Conservation (phyloP, 352 stramenopile genomes). For the Pythium biforme region DNA sequence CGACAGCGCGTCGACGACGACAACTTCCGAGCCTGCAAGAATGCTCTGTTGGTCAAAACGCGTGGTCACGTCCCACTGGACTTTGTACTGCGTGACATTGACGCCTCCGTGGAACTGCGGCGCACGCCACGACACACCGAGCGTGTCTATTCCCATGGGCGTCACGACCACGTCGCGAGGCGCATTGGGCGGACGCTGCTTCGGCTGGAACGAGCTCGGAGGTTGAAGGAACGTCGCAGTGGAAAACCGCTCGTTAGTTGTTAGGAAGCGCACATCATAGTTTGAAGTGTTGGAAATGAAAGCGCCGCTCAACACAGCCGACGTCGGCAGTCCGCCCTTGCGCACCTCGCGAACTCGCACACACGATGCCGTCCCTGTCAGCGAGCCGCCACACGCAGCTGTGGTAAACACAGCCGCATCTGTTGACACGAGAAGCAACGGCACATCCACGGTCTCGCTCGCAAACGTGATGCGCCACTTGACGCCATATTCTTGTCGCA, state of each 20-base stretch:
- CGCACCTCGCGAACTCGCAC: constrained; percentile 32
- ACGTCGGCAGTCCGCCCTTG: constrained; percentile 37
- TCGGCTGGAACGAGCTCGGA: constrained; percentile 26
- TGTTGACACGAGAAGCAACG: constrained; percentile 48
- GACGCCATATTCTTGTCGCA: constrained; percentile 53
- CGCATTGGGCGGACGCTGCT: constrained; percentile 30
- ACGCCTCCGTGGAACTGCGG: constrained; percentile 70
- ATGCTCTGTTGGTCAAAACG: constrained; percentile 80
- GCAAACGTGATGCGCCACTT: constrained; percentile 72
- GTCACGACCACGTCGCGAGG: constrained; percentile 34
- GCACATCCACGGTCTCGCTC: constrained; percentile 31
- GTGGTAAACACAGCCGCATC: constrained; percentile 38
- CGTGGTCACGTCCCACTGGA: constrained; percentile 91
- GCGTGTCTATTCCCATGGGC: constrained; percentile 33
- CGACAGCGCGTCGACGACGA: constrained; percentile 18
- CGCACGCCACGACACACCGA: constrained; percentile 76
- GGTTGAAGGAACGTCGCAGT: constrained; percentile 27
- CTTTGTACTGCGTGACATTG: constrained; percentile 86
- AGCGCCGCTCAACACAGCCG: constrained; percentile 15
- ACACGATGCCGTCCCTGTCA: constrained; percentile 60
- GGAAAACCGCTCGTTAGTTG: constrained; percentile 37
- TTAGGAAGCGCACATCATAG: constrained; percentile 46
- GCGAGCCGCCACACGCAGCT: constrained; percentile 52
- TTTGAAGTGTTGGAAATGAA: constrained; percentile 28
- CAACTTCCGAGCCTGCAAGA: constrained; percentile 45